Evolutionary conservation across 2,329 filamentous ascomycete genomes (phyloP).

Genomic region (Xylariales sp.): DNA sequence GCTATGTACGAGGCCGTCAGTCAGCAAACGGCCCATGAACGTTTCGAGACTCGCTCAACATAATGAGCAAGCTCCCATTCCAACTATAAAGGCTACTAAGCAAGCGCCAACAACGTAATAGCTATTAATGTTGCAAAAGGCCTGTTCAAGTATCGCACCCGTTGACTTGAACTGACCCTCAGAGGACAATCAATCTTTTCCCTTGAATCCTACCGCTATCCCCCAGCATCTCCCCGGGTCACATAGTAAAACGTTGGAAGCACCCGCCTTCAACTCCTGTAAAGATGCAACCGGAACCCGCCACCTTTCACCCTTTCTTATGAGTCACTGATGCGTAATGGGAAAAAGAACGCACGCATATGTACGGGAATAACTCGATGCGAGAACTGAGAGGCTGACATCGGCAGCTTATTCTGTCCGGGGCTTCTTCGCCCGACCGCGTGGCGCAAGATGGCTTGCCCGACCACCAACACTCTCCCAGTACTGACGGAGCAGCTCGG

Average conservation of each 20-base stretch:
- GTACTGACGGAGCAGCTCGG: slow-evolving; percentile 44
- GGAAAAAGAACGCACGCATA: slow-evolving; percentile 25
- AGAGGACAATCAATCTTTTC: slow-evolving; percentile 23
- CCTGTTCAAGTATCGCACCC: neutral
- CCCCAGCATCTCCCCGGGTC: neutral
- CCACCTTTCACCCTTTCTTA: neutral
- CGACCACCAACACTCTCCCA: slow-evolving; percentile 49
- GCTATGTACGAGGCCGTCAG: slow-evolving; percentile 16
- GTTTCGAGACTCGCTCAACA: slow-evolving; percentile 6
- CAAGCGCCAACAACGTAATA: slow-evolving; percentile 14
- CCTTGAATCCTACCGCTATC: neutral
- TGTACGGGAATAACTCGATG: slow-evolving; percentile 3
- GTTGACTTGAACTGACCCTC: neutral
- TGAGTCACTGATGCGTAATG: slow-evolving; percentile 20
- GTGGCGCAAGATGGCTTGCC: slow-evolving; percentile 43
- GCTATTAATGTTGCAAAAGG: slow-evolving; percentile 12
- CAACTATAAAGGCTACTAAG: slow-evolving; percentile 6
- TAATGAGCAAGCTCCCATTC: neutral
- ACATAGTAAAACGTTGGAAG: neutral
- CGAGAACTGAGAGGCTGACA: neutral
- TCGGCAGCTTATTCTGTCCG: slow-evolving; percentile 21
- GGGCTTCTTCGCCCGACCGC: slow-evolving; percentile 46
- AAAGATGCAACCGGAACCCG: slow-evolving; percentile 30
- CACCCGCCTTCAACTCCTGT: slow-evolving; percentile 29
- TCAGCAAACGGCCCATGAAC: slow-evolving; percentile 13